phyloP scores from a whole-genome alignment of 495 filamentous ascomycete species.

The Podospora conica region DNA sequence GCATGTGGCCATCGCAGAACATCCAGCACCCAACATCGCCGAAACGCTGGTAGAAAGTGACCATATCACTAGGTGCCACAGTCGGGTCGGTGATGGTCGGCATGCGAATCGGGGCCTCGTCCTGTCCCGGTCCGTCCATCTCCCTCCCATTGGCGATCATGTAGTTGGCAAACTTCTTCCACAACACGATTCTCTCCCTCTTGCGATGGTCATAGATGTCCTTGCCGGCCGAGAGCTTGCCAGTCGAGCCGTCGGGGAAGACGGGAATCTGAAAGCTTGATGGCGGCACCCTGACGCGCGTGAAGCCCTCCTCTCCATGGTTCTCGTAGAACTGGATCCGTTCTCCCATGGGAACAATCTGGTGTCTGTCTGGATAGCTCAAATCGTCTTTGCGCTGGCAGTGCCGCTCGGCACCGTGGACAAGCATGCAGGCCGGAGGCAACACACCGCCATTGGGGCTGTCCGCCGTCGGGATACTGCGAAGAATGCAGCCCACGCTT shows the following conservation, averaged over 20 bases:
- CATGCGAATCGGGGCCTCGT: constrained; percentile 39
- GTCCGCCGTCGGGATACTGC: constrained; percentile 44
- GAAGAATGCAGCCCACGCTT: constrained; percentile 75
- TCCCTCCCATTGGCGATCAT: constrained; percentile 65
- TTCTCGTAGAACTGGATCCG: constrained; percentile 76
- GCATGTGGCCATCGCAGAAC: constrained; percentile 80
- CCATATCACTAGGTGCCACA: constrained; percentile 51
- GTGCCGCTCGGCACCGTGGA: constrained; percentile 58
- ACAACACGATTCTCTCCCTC: constrained; percentile 68
- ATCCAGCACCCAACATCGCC: constrained; percentile 86
- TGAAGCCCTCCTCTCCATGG: constrained; percentile 58
- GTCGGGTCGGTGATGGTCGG: constrained; percentile 45
- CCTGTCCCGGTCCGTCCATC: constrained; percentile 33
- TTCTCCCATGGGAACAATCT: constrained; percentile 59
- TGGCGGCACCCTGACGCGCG: constrained; percentile 54
- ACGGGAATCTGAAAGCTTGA: constrained; percentile 52
- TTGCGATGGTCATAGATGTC: constrained; percentile 63
- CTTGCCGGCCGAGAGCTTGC: constrained; percentile 45
- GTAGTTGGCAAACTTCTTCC: constrained; percentile 91
- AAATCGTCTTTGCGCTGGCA: constrained; percentile 50
- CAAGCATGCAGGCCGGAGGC: constrained; percentile 60
- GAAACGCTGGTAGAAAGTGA: constrained; percentile 83
- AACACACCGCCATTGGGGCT: constrained; percentile 43
- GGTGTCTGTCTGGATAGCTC: constrained; percentile 52
- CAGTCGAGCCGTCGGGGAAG: constrained; percentile 45